Evolutionary conservation across 2,329 filamentous ascomycete species (phyloP).

Genomic region (Fusarium xylarioides): DNA sequence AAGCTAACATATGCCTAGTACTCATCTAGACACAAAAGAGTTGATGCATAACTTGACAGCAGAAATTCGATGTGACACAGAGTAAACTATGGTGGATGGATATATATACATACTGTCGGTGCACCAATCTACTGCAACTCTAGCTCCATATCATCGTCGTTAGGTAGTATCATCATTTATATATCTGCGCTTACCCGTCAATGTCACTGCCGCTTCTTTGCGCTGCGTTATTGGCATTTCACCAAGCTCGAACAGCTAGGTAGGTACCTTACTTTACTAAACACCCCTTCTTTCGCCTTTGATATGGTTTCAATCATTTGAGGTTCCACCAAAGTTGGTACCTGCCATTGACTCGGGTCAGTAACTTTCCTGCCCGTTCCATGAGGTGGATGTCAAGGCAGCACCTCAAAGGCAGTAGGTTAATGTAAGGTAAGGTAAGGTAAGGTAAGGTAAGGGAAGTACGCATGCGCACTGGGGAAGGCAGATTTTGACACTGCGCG

Average conservation of each 20-base stretch:
- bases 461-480: background rate
- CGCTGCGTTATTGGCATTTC: conserved; percentile 5
- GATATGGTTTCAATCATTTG: background rate
- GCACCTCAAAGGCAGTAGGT: background rate
- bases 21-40: background rate
- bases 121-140: background rate
- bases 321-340: conserved; percentile 2
- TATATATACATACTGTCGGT: background rate
- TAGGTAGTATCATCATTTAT: background rate
- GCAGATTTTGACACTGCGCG: conserved; percentile 4
- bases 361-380: background rate
- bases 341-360: conserved; percentile 4
- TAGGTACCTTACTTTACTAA: background rate
- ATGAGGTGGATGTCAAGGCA: background rate
- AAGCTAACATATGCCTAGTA: background rate
- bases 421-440: background rate
- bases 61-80: background rate
- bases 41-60: background rate
- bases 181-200: background rate
- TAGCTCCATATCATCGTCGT: background rate
- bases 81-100: background rate
- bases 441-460: background rate
- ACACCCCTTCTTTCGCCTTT: background rate
- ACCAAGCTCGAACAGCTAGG: background rate
- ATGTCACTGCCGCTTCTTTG: conserved; percentile 5